phyloP scores from a whole-genome alignment of 805 yeast species.

The Candida parachauliodes region DNA sequence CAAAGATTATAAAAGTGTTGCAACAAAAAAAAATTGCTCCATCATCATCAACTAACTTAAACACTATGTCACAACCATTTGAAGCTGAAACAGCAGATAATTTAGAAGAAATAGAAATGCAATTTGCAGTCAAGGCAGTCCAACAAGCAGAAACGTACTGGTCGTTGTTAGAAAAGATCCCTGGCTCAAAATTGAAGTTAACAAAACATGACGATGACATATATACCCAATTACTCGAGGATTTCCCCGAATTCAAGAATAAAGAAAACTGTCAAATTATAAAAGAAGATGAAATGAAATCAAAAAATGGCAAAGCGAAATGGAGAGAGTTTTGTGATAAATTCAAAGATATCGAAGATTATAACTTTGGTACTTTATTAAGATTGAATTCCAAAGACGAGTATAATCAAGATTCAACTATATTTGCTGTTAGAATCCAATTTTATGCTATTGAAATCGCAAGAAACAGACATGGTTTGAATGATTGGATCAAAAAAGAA shows the following conservation, averaged over 20 bases:
- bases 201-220: conserved; percentile 73
- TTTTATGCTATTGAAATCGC: conserved; percentile 93
- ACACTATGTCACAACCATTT: conserved; percentile 35
- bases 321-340: conserved; percentile 87
- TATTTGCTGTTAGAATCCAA: conserved; percentile 89
- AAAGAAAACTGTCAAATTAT: conserved; percentile 54
- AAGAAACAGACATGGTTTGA: conserved; percentile 84
- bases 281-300: conserved; percentile 79
- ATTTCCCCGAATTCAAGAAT: conserved; percentile 85
- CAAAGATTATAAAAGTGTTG: neutral
- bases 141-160: conserved; percentile 94
- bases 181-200: conserved; percentile 75
- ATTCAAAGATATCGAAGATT: conserved; percentile 86
- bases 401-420: conserved; percentile 78
- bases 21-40: conserved; percentile 2
- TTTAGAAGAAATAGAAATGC: conserved; percentile 86
- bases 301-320: conserved; percentile 70
- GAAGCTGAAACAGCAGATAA: conserved; percentile 92
- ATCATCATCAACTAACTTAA: neutral
- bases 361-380: conserved; percentile 90
- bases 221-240: conserved; percentile 52
- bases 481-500: conserved; percentile 68
- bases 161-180: conserved; percentile 66
- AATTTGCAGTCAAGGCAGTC: conserved; percentile 97
- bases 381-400: conserved; percentile 71